Percentiles rank a stretch among this genome's conserved stretches.
These are phyloP conservation scores for Stachybotrys chartarum DNA, from an alignment of 2,329 filamentous ascomycete genomes.

Conservation along the genomic window DNA sequence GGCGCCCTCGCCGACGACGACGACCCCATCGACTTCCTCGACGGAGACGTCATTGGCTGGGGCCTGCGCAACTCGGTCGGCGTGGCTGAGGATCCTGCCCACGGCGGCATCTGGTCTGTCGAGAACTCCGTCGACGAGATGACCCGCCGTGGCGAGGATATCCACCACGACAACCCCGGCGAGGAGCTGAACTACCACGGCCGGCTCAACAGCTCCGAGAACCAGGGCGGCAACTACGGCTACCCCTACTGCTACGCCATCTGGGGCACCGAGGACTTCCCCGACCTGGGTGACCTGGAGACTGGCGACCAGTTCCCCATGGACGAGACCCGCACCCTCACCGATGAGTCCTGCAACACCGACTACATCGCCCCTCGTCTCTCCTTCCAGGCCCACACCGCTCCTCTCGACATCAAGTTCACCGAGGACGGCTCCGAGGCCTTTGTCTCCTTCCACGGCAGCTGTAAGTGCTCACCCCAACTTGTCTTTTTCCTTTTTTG, in stretches of 20 bases:
- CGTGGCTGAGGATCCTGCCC: conserved; percentile 52
- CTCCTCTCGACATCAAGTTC: conserved; percentile 67
- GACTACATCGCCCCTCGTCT: conserved; percentile 45
- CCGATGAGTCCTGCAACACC: conserved; percentile 35
- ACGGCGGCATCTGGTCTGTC: conserved; percentile 50
- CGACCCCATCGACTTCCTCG: conserved; percentile 34
- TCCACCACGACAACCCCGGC: conserved; percentile 62
- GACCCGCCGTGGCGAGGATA: conserved; percentile 47
- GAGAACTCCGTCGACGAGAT: conserved; percentile 67
- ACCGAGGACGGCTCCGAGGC: conserved; percentile 47
- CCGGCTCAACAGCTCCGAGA: conserved; percentile 33
- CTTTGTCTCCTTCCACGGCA: conserved; percentile 66
- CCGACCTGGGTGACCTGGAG: conserved; percentile 30
- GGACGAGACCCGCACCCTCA: conserved; percentile 24
- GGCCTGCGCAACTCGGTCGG: conserved; percentile 68
- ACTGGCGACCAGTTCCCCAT: conserved; percentile 44
- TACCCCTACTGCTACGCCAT: conserved; percentile 64
- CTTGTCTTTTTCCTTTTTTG: background rate
- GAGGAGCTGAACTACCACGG: conserved; percentile 72
- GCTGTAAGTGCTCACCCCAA: conserved; percentile 40
- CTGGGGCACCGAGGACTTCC: conserved; percentile 46
- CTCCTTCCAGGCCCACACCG: conserved; percentile 57
- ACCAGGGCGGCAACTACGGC: conserved; percentile 52
- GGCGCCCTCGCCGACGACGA: conserved; percentile 16
- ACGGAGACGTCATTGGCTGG: conserved; percentile 52